Evolutionary conservation across 768 basidiomycete species (phyloP).

Genomic region (Boletus rex-veris): DNA sequence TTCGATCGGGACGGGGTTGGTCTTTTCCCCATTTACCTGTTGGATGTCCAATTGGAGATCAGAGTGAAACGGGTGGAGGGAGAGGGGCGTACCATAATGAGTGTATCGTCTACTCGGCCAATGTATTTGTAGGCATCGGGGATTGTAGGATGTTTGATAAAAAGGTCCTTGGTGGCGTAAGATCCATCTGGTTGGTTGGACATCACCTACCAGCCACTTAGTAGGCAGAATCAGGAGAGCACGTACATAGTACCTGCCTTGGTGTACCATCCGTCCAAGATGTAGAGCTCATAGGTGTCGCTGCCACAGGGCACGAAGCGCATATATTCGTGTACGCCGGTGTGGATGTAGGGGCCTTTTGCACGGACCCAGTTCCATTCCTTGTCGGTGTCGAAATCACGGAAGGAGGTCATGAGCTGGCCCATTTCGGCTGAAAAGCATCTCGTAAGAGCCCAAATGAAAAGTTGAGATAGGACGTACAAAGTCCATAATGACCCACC

Average conservation of each 20-base stretch:
- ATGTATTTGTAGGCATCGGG: constrained; percentile 43
- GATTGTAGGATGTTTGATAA: constrained; percentile 44
- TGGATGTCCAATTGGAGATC: constrained; percentile 11
- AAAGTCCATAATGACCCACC: constrained; percentile 47
- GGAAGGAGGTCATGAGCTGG: constrained; percentile 44
- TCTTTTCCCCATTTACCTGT: constrained; percentile 49
- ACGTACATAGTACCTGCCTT: constrained; percentile 35
- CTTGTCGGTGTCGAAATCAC: constrained; percentile 48
- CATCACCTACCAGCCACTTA: constrained; percentile 18
- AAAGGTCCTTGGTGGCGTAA: constrained; percentile 55
- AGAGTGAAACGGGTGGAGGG: too few species aligned
- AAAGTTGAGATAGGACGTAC: constrained; percentile 27
- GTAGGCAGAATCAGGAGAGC: background rate
- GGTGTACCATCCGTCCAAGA: constrained; percentile 49
- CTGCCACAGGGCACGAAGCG: constrained; percentile 41
- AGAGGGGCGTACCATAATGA: constrained; percentile 33
- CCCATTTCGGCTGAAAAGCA: constrained; percentile 30
- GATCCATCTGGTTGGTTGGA: constrained; percentile 48
- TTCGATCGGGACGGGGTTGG: constrained; percentile 54
- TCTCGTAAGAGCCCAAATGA: background rate
- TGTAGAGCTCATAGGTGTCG: constrained; percentile 45
- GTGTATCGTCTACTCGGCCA: constrained; percentile 55
- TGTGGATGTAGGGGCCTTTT: constrained; percentile 21
- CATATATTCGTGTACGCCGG: constrained; percentile 32
- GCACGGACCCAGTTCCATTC: constrained; percentile 52